Evolutionary conservation across 495 filamentous ascomycete species (phyloP), one percentile per base, ranked within the genome.

Genomic region (Trichocladium uniseriatum): DNA sequence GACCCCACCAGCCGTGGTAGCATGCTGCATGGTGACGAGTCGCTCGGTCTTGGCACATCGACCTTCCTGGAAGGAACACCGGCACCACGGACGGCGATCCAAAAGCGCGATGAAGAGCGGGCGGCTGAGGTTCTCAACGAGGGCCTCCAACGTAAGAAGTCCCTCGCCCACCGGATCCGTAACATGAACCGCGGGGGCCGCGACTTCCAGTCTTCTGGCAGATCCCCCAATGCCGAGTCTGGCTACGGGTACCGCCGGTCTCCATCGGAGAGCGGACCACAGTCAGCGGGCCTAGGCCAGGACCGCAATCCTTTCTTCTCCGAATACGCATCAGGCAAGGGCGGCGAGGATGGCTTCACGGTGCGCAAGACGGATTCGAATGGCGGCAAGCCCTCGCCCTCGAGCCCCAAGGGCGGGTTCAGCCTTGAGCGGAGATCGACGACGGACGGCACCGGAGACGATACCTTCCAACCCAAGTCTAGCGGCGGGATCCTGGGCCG

Each of bases 51-150:
- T 5, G 94, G 94, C 44, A 94, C 89, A 9, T 94, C 87, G 45
- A 99, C 94, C 2, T 97, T 97, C 72, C 67, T 99, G 19, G 94
- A 99, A 55, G 94, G 94, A 21, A 83, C 94, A 2, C 92, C 90
- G 5, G 94, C 94, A 13, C 83, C 89, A 18, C 81, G 82, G 47
- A 72, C 82, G 13, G 91, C 87, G 18, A 89, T 97, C 51, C 81
- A 88, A 58, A 83, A 81, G 31, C 81, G 80, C 47, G 79, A 87
- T 47, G 80, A 74, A 47, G 86, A 90, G 54, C 76, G 79, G n/a
- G 60, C 61, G 11, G 64, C 66, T n/a, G 71, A 69, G 40, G 51
- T 63, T 16, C 54, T 59, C 29, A 70, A 71, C 38, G 82, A 80
- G 13, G 89, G 89, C 38, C 67, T 99, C 18, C 76, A 78, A 51